phyloP scores from a whole-genome alignment of 129 eudicot species.

The Artemisia argyi region DNA sequence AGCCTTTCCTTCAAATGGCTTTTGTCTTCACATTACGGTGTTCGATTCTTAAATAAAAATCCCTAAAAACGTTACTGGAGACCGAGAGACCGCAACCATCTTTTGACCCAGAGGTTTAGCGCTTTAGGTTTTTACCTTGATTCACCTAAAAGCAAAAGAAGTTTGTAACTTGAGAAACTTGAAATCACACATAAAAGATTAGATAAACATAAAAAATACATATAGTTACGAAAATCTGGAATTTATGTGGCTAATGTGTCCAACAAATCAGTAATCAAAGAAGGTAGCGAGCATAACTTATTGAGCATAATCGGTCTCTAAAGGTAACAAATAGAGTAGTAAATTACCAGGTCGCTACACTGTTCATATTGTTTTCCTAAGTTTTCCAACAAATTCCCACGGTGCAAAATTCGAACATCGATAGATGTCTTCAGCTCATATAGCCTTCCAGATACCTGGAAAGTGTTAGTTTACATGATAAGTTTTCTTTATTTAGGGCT shows the following conservation, averaged over 20 bases:
- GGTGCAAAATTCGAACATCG: constrained; percentile 79
- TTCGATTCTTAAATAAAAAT: too few relatives aligned
- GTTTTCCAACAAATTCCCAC: constrained; percentile 59
- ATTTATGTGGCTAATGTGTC: background rate
- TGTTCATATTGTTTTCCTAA: constrained; percentile 74
- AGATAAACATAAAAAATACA: constrained; percentile 20
- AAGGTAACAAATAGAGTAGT: too few relatives aligned
- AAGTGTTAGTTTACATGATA: constrained; percentile 24
- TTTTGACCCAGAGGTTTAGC: constrained; percentile 21
- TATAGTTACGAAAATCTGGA: constrained; percentile 13
- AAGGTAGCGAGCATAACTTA: too few relatives aligned
- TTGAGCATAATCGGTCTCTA: too few relatives aligned
- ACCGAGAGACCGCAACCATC: constrained; percentile 29
- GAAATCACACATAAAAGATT: constrained; percentile 17
- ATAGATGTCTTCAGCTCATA: constrained; percentile 81
- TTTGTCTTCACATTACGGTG: too few relatives aligned
- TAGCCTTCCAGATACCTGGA: constrained; percentile 85
- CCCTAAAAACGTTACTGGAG: too few relatives aligned
- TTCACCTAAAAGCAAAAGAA: constrained; percentile 9
- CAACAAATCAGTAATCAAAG: too few relatives aligned
- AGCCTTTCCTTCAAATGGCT: too few relatives aligned
- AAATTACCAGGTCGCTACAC: constrained; percentile 74
- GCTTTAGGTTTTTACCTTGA: constrained; percentile 28
- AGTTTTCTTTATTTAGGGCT: background rate
- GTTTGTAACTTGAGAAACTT: background rate